phyloP scores from a whole-genome alignment of 2,329 filamentous ascomycete genomes.

The Chrysoporthe austroafricana region DNA sequence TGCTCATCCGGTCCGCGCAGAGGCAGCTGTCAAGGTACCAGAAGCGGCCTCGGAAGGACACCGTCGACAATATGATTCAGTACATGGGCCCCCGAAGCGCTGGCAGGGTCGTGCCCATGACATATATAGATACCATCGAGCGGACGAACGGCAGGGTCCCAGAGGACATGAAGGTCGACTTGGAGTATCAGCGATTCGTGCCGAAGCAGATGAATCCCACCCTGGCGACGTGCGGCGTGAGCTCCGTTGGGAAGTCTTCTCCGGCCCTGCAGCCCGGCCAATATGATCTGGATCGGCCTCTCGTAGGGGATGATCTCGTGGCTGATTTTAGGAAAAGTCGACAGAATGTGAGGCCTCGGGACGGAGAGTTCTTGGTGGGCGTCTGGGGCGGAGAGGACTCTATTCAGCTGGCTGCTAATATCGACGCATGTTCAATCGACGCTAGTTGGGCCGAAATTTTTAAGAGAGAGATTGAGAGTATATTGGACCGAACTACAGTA shows the following conservation, averaged over 20 bases:
- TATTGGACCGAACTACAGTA: slow-evolving; percentile 3
- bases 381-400: slow-evolving; percentile 22
- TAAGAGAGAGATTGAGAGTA: slow-evolving; percentile 14
- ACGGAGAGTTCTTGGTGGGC: slow-evolving; percentile 25
- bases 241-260: slow-evolving; percentile 20
- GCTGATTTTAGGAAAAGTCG: slow-evolving; percentile 14
- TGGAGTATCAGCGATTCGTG: slow-evolving; percentile 16
- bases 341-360: slow-evolving; percentile 24
- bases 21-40: slow-evolving; percentile 25
- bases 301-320: slow-evolving; percentile 4
- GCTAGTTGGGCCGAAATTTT: slow-evolving; percentile 19
- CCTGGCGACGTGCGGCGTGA: slow-evolving; percentile 26
- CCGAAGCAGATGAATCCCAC: slow-evolving; percentile 23
- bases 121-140: slow-evolving; percentile 24
- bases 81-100: slow-evolving; percentile 21
- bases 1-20: slow-evolving; percentile 25
- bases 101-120: slow-evolving; percentile 21
- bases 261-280: slow-evolving; percentile 13
- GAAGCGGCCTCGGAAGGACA: slow-evolving; percentile 14
- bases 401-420: slow-evolving; percentile 14
- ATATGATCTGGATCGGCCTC: slow-evolving; percentile 15
- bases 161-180: slow-evolving; percentile 4
- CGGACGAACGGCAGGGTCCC: slow-evolving; percentile 20
- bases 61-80: slow-evolving; percentile 2
- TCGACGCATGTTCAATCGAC: slow-evolving; percentile 25